Evolutionary conservation across 148 eudicot genomes (phyloP), one percentile per base, ranked within the genome.

Genomic region (Rhododendron vialii): DNA sequence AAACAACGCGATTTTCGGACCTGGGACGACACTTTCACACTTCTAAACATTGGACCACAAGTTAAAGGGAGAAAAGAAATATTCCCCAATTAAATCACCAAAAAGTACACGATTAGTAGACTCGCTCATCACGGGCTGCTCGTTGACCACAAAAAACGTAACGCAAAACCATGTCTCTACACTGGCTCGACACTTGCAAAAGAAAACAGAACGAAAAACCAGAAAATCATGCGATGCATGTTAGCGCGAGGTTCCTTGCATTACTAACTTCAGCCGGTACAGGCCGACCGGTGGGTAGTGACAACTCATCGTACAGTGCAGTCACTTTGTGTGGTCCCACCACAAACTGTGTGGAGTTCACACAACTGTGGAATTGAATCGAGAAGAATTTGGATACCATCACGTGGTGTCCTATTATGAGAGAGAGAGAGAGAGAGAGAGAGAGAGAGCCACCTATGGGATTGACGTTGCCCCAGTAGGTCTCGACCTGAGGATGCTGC

Each of bases 381-480:
- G 5, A 55, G 6, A 55, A 55, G 15, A 14, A 4, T 15, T 55
- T 55, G 59, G 5, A 55, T 55, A 55, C 22, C 22, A 5, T 17
- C 22, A 55, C 0, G 59, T 4, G 59, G 5, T 17, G 59, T 3
- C 18, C 6, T 15, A 53, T 4, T 3, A 53, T 4, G 13, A 28
- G 77, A 13, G 20, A 73, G 18, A 75, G 24, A 9, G 51, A 24
- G 81, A 24, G 51, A 45, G 18, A 35, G 74, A 47, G 38, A 4
- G 28, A 59, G 41, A 9, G 1, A 17, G 53, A 87, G 36, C 7
- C 80, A 92, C 94, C 94, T 59, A 93, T 92, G 28, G 94, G 94
- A 84, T 93, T 92, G 82, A 84, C 99, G 84, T 96, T 96, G 85
- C 99, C 99, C 99, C 99, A 96, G 85, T 96, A 96, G 84, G 93